These are phyloP conservation scores for Coelastrella sp. DNA, from an alignment of 139 green algal species.

Conservation along the genomic window DNA sequence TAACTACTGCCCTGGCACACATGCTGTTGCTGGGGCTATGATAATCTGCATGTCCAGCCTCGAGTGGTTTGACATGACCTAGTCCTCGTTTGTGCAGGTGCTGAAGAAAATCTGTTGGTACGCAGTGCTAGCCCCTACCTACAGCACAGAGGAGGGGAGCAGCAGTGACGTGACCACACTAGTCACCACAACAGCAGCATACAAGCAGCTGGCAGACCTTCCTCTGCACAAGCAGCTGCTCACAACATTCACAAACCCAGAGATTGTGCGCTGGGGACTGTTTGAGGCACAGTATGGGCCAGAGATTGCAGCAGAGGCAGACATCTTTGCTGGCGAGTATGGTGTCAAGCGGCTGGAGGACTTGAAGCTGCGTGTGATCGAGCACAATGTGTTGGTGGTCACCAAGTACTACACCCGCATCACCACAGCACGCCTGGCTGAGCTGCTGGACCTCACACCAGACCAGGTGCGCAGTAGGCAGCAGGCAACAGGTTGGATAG, in stretches of 20 bases:
- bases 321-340: conserved; percentile 65
- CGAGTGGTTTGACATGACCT: background rate
- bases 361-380: conserved; percentile 81
- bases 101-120: conserved; percentile 91
- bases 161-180: conserved; percentile 89
- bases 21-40: background rate
- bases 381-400: conserved; percentile 97
- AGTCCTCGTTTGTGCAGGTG: conserved; percentile 49
- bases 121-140: conserved; percentile 84
- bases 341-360: conserved; percentile 63
- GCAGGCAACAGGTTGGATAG: background rate
- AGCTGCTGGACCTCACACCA: conserved; percentile 86
- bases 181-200: conserved; percentile 68
- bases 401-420: conserved; percentile 86
- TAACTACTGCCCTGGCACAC: no score
- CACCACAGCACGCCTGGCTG: conserved; percentile 77
- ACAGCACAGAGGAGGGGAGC: conserved; percentile 70
- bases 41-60: background rate
- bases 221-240: conserved; percentile 88
- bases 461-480: conserved; percentile 69
- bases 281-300: conserved; percentile 73
- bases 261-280: conserved; percentile 84
- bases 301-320: conserved; percentile 43
- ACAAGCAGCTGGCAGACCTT: conserved; percentile 81
- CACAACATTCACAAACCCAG: conserved; percentile 82